Conservation (phyloP, 2,329 filamentous ascomycete genomes). For the Beauveria australis region DNA sequence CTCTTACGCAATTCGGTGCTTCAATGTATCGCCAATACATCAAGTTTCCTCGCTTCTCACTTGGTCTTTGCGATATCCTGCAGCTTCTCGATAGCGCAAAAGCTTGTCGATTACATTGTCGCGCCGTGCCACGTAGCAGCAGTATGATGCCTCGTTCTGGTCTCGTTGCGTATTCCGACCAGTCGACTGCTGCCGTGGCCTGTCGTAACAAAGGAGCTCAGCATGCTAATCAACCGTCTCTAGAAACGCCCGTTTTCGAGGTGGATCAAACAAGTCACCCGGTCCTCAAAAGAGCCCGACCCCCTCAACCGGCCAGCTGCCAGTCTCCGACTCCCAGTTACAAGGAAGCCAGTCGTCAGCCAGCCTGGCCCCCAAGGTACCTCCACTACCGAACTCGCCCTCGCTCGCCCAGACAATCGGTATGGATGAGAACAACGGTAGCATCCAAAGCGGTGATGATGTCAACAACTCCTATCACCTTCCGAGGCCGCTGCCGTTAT, state of each 20-base stretch:
- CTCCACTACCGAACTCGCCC: conserved; percentile 54
- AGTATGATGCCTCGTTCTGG: neutral
- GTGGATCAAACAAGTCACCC: conserved; percentile 43
- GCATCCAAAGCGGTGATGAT: conserved; percentile 42
- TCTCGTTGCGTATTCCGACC: neutral
- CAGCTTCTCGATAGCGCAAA: neutral
- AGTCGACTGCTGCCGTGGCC: neutral
- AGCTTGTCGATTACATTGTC: neutral
- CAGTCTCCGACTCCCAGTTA: conserved; percentile 36
- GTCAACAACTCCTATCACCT: conserved; percentile 53
- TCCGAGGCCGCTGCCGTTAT: conserved; percentile 60
- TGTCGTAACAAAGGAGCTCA: neutral
- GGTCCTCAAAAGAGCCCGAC: conserved; percentile 45
- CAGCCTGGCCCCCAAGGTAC: conserved; percentile 48
- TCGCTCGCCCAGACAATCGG: conserved; percentile 60
- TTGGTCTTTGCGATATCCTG: neutral
- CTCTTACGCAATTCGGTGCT: neutral
- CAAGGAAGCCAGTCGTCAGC: conserved; percentile 44
- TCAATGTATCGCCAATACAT: neutral
- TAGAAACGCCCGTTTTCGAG: conserved; percentile 52
- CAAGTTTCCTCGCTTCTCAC: neutral
- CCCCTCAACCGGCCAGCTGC: conserved; percentile 38
- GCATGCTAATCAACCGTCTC: neutral
- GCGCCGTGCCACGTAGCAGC: neutral
- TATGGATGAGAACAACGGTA: conserved; percentile 52